These are phyloP conservation scores for Cairneyella variabilis DNA, from an alignment of 495 filamentous ascomycete genomes.

Conservation along the genomic window DNA sequence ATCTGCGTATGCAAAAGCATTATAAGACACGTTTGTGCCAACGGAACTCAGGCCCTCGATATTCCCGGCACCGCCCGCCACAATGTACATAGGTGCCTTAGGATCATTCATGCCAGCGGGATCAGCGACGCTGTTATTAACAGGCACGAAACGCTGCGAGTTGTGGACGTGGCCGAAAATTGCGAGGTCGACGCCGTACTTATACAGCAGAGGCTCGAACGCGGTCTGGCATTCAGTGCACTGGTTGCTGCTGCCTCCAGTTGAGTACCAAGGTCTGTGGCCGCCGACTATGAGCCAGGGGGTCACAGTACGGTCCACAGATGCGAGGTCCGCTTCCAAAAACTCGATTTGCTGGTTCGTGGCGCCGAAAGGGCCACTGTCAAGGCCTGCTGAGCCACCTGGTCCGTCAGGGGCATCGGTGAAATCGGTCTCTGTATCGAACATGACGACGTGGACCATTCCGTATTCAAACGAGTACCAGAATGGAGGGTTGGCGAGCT, in stretches of 20 bases:
- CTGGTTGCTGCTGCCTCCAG: conserved; percentile 29
- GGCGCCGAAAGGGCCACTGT: conserved; percentile 46
- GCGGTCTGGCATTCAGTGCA: conserved; percentile 51
- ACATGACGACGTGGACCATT: conserved; percentile 47
- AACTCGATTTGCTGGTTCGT: conserved; percentile 42
- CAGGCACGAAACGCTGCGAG: conserved; percentile 41
- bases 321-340: conserved; percentile 43
- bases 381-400: conserved; percentile 41
- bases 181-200: conserved; percentile 58
- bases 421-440: conserved; percentile 53
- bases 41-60: conserved; percentile 40
- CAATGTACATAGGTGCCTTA: conserved; percentile 45
- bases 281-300: conserved; percentile 56
- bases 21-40: conserved; percentile 38
- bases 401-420: conserved; percentile 31
- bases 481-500: conserved; percentile 53
- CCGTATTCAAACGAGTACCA: conserved; percentile 59
- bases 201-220: conserved; percentile 55
- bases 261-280: conserved; percentile 59
- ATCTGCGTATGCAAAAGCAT: conserved; percentile 52
- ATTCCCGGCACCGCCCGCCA: conserved; percentile 43
- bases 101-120: conserved; percentile 42
- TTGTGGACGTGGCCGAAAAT: conserved; percentile 62
- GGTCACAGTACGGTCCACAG: conserved; percentile 45
- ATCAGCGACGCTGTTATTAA: conserved; percentile 37